Conservation (phyloP, 129 eudicot species). For the sunflower (Helianthus annuus) region HanXRQr2.0-SUNRISE NC_035441.2:182786503-182787002, state of each 20-base stretch:
- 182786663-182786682: not conserved
- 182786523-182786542: constrained; percentile 9
- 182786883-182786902: constrained; percentile 84
- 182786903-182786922: constrained; percentile 91
- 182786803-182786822: constrained; percentile 79
- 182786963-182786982: constrained; percentile 88
- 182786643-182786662: not conserved
- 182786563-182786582: not conserved
- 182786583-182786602: not conserved
- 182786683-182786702: too few relatives aligned
- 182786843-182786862: constrained; percentile 69
- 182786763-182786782: constrained; percentile 58
- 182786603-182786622: not conserved
- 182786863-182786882: constrained; percentile 53
- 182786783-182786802: constrained; percentile 64
- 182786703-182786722: constrained; percentile 44
- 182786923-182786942: constrained; percentile 76
- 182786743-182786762: constrained; percentile 39
- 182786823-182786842: constrained; percentile 70
- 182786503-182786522: not conserved
- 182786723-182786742: constrained; percentile 30
- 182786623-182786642: not conserved
- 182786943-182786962: constrained; percentile 77
- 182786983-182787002: constrained; percentile 78
- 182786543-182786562: not conserved